Base-by-base conservation (phyloP, 2,329 filamentous ascomycete species). In the Trichoderma arundinaceum region DNA sequence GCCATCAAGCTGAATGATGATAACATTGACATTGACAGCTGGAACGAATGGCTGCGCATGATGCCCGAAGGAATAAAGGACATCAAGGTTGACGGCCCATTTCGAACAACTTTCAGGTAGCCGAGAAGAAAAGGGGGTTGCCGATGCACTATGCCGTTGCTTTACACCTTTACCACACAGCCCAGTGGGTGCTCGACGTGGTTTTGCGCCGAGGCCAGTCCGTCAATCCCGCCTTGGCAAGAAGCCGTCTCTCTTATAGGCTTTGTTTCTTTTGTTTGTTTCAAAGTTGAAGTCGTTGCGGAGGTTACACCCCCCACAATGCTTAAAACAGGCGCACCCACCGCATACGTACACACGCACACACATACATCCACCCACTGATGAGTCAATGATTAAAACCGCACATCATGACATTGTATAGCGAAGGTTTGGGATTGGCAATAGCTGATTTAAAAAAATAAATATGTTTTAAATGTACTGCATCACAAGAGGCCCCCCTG, bases 51-150 rank as follows among this genome's bases (percentile, higher is more conserved):
- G 84, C 74, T 88, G 68, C 81, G 85, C 22, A 76, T 84, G 71
- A 84, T 87, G 80, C 85, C 85, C 2, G 83, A 86, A 65, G 82
- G 83, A 7, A 80, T 87, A 69, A 81, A 77, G 69, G 84, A 86
- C 66, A 78, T 86, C 64, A 84, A 82, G 73, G 80, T 86, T 49
- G 84, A 87, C 28, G 82, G 82, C 3, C 82, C 83, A 19, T 84
- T 78, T 61, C 73, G 77, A 64, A 58, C 71, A 8, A 61, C 68
- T 3, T 73, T 74, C 52, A 66, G 71, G 59, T 73, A 66, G 65
- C n/a, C 13, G 39, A 32, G 17, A 38, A 17, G 33, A 57, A 28
- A 3, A 38, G 17, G 17, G 39, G 38, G 22, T 10, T 44, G 5
- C 58, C 35, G 17, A 41, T 52, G 19, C 38, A n/a, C 39, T 17